Evolutionary conservation across 306 rosid species (phyloP).

Genomic region (Pyrus communis): DNA sequence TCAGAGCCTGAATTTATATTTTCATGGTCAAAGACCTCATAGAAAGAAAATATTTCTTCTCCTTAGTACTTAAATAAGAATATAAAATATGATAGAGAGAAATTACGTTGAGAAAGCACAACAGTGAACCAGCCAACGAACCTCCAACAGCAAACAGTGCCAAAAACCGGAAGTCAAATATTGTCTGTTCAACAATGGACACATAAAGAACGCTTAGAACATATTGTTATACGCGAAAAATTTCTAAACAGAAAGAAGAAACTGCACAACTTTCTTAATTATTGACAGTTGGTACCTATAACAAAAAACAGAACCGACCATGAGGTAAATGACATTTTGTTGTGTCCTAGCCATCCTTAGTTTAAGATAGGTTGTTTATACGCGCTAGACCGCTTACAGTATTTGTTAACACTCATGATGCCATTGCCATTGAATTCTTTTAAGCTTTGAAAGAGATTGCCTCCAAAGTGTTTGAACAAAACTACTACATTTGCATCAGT

Average conservation of each 20-base stretch:
- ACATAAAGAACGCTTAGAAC: slow-evolving; percentile 6
- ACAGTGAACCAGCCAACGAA: slow-evolving; percentile 86
- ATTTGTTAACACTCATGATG: background rate
- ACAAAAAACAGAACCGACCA: background rate
- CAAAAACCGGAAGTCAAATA: slow-evolving; percentile 93
- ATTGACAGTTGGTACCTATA: background rate
- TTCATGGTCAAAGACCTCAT: background rate
- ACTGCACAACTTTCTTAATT: background rate
- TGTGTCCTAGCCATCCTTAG: background rate
- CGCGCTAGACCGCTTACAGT: background rate
- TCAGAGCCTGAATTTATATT: too few relatives aligned
- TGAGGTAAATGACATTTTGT: background rate
- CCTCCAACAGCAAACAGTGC: slow-evolving; percentile 92
- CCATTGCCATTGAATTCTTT: background rate
- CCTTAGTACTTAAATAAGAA: background rate
- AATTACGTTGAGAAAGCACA: slow-evolving; percentile 91
- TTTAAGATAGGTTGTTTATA: background rate
- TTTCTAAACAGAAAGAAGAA: too few relatives aligned
- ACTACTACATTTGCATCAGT: background rate
- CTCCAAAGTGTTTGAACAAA: background rate
- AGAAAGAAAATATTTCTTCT: too few relatives aligned
- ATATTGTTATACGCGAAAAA: background rate
- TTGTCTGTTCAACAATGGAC: slow-evolving; percentile 44
- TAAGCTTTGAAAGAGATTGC: background rate
- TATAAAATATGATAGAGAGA: slow-evolving; percentile 6